Percentiles rank a stretch among this genome's conserved stretches.
These are phyloP conservation scores for Euphorbia lathyris DNA, from an alignment of 345 rosid genomes.

Conservation along the genomic window DNA sequence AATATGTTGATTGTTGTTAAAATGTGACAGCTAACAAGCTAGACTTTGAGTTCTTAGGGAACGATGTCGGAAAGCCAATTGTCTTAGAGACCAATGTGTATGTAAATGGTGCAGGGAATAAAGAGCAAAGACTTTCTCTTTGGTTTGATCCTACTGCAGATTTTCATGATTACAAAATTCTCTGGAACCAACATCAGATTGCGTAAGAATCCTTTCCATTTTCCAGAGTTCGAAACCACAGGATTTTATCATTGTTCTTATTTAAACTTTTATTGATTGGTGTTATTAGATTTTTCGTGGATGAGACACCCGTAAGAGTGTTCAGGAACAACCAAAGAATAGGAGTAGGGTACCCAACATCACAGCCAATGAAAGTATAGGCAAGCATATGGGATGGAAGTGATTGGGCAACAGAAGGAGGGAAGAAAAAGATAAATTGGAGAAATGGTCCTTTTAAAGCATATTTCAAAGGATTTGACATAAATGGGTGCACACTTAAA, in stretches of 20 bases:
- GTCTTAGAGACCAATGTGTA: conserved; percentile 61
- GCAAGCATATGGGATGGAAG: conserved; percentile 66
- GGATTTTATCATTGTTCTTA: no score
- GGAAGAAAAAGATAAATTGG: conserved; percentile 54
- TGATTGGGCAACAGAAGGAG: conserved; percentile 60
- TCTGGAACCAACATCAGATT: conserved; percentile 71
- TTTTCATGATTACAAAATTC: conserved; percentile 54
- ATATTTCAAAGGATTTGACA: conserved; percentile 39
- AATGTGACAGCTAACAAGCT: conserved; percentile 49
- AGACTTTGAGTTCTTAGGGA: conserved; percentile 77
- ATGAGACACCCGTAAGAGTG: conserved; percentile 65
- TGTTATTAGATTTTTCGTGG: conserved; percentile 52
- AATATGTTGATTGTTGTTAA: no score
- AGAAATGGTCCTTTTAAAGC: conserved; percentile 54
- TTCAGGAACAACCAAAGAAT: conserved; percentile 42
- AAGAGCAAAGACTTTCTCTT: conserved; percentile 55
- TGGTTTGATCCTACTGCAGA: conserved; percentile 69
- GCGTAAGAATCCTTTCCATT: conserved; percentile 41
- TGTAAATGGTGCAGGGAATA: conserved; percentile 43
- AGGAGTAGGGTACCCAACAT: conserved; percentile 45
- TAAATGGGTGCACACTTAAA: conserved; percentile 35
- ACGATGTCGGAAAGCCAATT: conserved; percentile 50
- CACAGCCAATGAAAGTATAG: conserved; percentile 47
- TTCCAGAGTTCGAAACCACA: background rate
- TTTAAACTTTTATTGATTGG: background rate